Evolutionary conservation across 2,329 filamentous ascomycete genomes (phyloP).

Genomic region (Alternaria triticimaculans): DNA sequence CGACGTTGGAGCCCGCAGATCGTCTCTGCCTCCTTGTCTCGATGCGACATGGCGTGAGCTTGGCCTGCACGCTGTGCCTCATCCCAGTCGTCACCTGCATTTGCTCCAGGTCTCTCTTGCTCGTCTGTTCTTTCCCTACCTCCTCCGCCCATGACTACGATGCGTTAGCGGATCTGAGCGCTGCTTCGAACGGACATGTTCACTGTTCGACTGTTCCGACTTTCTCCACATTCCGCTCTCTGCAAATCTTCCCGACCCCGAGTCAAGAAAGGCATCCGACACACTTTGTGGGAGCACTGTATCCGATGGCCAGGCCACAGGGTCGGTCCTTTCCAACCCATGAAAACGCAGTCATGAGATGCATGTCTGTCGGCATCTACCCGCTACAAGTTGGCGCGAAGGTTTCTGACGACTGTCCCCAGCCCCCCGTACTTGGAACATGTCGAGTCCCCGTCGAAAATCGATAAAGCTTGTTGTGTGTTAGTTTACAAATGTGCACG

Average conservation of each 20-base stretch:
- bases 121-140: slow-evolving; percentile 23
- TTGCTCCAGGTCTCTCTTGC: slow-evolving; percentile 17
- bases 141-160: slow-evolving; percentile 11
- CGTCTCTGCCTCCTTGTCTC: slow-evolving; percentile 22
- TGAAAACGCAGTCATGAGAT: slow-evolving; percentile 6
- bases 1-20: slow-evolving; percentile 32
- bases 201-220: slow-evolving; percentile 14
- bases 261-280: slow-evolving; percentile 10
- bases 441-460: slow-evolving; percentile 21
- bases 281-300: not conserved
- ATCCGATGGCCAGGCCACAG: not conserved
- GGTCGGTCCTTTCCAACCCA: slow-evolving; percentile 5
- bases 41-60: slow-evolving; percentile 26
- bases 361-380: slow-evolving; percentile 10
- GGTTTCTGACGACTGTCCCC: slow-evolving; percentile 16
- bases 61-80: slow-evolving; percentile 2
- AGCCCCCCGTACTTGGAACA: slow-evolving; percentile 22
- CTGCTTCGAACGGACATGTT: slow-evolving; percentile 10
- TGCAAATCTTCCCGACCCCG: slow-evolving; percentile 1
- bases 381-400: slow-evolving; percentile 4
- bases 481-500: slow-evolving; percentile 24
- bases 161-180: slow-evolving; percentile 17
- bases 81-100: slow-evolving; percentile 17
- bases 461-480: slow-evolving; percentile 40
- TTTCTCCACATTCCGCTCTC: slow-evolving; percentile 6